phyloP scores from a whole-genome alignment of 805 yeast species.

The Nakazawaea ambrosiae region DNA sequence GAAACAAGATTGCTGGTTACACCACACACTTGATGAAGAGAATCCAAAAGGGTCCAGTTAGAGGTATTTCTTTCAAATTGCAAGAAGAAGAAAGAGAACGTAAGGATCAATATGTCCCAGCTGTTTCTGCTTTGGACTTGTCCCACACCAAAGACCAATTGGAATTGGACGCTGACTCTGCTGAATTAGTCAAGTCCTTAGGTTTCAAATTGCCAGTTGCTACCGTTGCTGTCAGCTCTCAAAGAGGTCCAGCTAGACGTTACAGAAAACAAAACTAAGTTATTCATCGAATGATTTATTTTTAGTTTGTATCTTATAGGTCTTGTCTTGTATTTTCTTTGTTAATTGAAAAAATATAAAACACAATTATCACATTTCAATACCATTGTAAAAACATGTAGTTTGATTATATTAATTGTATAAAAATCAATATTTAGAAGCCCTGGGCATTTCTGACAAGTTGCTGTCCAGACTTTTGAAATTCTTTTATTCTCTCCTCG shows the following conservation, averaged over 20 bases:
- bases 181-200: conserved; percentile 86
- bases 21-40: conserved; percentile 99
- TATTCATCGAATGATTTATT: too few relatives aligned
- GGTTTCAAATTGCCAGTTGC: conserved; percentile 87
- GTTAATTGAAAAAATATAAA: conserved; percentile 6
- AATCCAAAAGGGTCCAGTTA: conserved; percentile 99
- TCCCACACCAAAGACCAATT: conserved; percentile 93
- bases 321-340: too few relatives aligned
- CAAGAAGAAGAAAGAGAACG: conserved; percentile 99
- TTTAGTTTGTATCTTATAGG: too few relatives aligned
- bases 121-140: conserved; percentile 98
- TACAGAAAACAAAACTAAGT: conserved; percentile 82
- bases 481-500: too few relatives aligned
- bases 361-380: too few relatives aligned
- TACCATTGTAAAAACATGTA: too few relatives aligned
- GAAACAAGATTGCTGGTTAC: conserved; percentile 99
- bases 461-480: background rate
- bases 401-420: too few relatives aligned
- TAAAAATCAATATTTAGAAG: conserved; percentile 8
- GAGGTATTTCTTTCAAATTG: conserved; percentile 99
- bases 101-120: conserved; percentile 99
- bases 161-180: conserved; percentile 96
- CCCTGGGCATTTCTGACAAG: too few relatives aligned
- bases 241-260: conserved; percentile 83
- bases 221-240: conserved; percentile 81